Percentiles rank a stretch among this genome's conserved stretches.
These are phyloP conservation scores for Colletotrichum plurivorum DNA, from an alignment of 2,329 filamentous ascomycete species.

Conservation along the genomic window DNA sequence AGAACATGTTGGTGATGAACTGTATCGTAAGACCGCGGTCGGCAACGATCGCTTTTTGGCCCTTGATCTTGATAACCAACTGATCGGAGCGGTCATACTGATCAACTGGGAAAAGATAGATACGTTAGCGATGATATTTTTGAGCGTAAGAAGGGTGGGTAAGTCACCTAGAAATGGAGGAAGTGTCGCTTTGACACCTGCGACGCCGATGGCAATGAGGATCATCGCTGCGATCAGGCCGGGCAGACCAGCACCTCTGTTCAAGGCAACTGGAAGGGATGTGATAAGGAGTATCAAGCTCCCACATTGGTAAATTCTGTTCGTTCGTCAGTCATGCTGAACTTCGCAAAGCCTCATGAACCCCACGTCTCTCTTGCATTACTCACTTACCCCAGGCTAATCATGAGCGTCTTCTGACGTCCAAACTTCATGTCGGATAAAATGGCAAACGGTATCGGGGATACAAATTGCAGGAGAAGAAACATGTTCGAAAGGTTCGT, in stretches of 20 bases:
- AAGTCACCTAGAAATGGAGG: slow-evolving; percentile 49
- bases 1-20: slow-evolving; percentile 75
- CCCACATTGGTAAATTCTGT: slow-evolving; percentile 65
- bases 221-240: slow-evolving; percentile 70
- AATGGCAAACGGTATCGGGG: slow-evolving; percentile 71
- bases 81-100: slow-evolving; percentile 65
- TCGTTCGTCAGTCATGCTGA: neutral
- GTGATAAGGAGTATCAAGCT: slow-evolving; percentile 68
- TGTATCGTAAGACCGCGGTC: slow-evolving; percentile 70
- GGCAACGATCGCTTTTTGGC: slow-evolving; percentile 63
- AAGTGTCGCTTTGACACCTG: slow-evolving; percentile 70
- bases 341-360: too few species aligned
- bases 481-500: slow-evolving; percentile 63
- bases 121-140: neutral
- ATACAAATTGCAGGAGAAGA: slow-evolving; percentile 62
- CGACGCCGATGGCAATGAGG: slow-evolving; percentile 71
- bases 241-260: slow-evolving; percentile 64
- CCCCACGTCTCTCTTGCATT: slow-evolving; percentile 32
- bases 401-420: slow-evolving; percentile 69
- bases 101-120: slow-evolving; percentile 54
- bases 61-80: slow-evolving; percentile 37
- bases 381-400: slow-evolving; percentile 37
- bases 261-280: slow-evolving; percentile 65
- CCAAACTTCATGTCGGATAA: slow-evolving; percentile 73
- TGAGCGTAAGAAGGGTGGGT: fast-evolving